Base-by-base conservation (phyloP, 805 yeast species). In the Cyberlindnera misumaiensis region DNA sequence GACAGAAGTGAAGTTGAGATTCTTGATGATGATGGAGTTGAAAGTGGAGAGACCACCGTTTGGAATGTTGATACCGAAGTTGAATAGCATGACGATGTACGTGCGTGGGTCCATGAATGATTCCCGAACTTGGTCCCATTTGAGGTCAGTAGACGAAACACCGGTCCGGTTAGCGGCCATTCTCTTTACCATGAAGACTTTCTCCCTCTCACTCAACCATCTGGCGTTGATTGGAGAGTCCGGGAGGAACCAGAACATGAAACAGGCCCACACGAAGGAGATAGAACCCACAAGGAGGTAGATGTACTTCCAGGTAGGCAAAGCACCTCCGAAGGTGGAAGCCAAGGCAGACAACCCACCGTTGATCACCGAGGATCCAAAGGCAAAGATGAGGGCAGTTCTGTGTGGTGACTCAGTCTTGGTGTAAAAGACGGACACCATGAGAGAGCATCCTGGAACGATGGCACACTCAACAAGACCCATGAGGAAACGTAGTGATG, bases 141-240 rank as follows among this genome's bases (percentile, higher is more conserved):
- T 68, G 51, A 61, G 60, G 17, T 55, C 59, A 26, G 46, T 58
- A 38, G 61, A 59, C 28, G 70, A 67, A 28, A 67, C 59, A 47
- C 76, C 77, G 35, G 67, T 70, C 34, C 60, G 62, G 48, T 69
- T 72, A 52, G 51, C 44, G 42, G 63, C 42, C 48, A 59, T 61
- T 51, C 66, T 53, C 54, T 67, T 54, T 43, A 68, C 67, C 52
- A 68, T 48, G 55, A 58, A 59, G 3, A 70, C 65, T 39, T 64
- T 72, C 49, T 75, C 79, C 36, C 67, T 63, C 4, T 46, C 47
- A 29, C 52, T 52, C 38, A 72, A 58, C 53, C 65, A 67, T 35
- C 62, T 67, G 9, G 77, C 67, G 48, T 70, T 72, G 27, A 62
- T 57, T 18, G 80, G 80, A 55, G 70, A 62, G 47, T 72, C 75